Evolutionary conservation across 2,329 filamentous ascomycete genomes (phyloP).

Genomic region (Parastagonospora avenae): DNA sequence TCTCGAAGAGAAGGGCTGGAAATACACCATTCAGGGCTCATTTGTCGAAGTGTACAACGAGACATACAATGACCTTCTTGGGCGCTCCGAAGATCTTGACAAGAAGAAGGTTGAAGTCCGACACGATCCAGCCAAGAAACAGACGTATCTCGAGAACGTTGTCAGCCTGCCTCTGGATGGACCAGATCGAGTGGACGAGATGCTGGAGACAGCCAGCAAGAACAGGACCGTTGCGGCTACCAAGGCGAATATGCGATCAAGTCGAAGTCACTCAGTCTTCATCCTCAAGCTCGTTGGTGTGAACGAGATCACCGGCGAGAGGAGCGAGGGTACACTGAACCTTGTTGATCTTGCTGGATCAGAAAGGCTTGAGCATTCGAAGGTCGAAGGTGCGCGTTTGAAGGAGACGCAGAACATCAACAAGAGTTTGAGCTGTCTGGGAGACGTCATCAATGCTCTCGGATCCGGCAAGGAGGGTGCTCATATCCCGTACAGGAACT

Average conservation of each 20-base stretch:
- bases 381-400: slow-evolving; percentile 83
- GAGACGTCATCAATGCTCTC: slow-evolving; percentile 93
- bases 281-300: slow-evolving; percentile 73
- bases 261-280: slow-evolving; percentile 94
- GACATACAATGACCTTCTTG: slow-evolving; percentile 88
- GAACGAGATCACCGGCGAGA: slow-evolving; percentile 78
- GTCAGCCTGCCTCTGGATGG: slow-evolving; percentile 78
- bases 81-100: slow-evolving; percentile 70
- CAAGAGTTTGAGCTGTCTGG: slow-evolving; percentile 86
- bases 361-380: slow-evolving; percentile 85
- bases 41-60: slow-evolving; percentile 99
- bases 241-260: slow-evolving; percentile 95
- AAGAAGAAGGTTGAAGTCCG: slow-evolving; percentile 88
- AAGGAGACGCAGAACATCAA: slow-evolving; percentile 98
- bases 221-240: slow-evolving; percentile 94
- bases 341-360: slow-evolving; percentile 94
- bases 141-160: slow-evolving; percentile 81
- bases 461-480: slow-evolving; percentile 76
- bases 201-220: slow-evolving; percentile 78
- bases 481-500: slow-evolving; percentile 94
- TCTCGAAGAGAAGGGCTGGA: slow-evolving; percentile 90
- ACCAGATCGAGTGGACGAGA: slow-evolving; percentile 76
- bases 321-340: slow-evolving; percentile 91
- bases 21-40: slow-evolving; percentile 89
- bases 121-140: slow-evolving; percentile 81